Evolutionary conservation across 202 grass and related monocot genomes (phyloP), one percentile per base, ranked within the genome.

Genomic region (Saccharum hybrid): DNA sequence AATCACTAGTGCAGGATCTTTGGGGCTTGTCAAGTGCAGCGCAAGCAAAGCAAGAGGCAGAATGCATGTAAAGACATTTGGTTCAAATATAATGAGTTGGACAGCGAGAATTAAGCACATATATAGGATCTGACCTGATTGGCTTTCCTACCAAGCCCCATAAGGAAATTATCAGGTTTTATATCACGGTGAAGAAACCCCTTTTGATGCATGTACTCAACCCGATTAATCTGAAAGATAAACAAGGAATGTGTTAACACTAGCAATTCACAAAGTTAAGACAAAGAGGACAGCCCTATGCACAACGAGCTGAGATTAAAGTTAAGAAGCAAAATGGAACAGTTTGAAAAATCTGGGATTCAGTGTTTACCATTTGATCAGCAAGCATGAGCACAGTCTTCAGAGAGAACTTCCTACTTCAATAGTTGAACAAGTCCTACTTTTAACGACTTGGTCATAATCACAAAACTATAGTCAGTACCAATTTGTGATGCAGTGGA

Each of bases 161-260:
- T 96, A 36, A 99, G 85, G 79, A 96, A 99, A 86, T 99, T 96
- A 65, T 96, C 96, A 37, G 96, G 96, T 52, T 99, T 99, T 66
- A 99, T 99, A 77, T 99, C 96, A 86, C 96, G 93, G n/a, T 99
- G 96, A 90, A 99, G 88, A 90, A 99, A 99, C 23, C 93, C 93
- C 84, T 92, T 96, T 57, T 81, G 82, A 63, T 99, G 96, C 93
- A 99, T 96, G 84, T 99, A 96, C 36, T 99, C 96, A 72, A 99
- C 92, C 60, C 96, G 86, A 39, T 94, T 99, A 78, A 99, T 93
- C 96, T 99, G 76, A 33, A 76, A 72, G 12, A 64, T 36, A 30
- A 83, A 41, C 0, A 52, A 61, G 43, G 8, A 56, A 86, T 13
- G 86, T 51, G 40, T 69, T 67, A 60, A 31, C 46, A 65, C 6